These are phyloP conservation scores for Allium fistulosum DNA, from an alignment of 106 monocot genomes.

Conservation along the genomic window DNA sequence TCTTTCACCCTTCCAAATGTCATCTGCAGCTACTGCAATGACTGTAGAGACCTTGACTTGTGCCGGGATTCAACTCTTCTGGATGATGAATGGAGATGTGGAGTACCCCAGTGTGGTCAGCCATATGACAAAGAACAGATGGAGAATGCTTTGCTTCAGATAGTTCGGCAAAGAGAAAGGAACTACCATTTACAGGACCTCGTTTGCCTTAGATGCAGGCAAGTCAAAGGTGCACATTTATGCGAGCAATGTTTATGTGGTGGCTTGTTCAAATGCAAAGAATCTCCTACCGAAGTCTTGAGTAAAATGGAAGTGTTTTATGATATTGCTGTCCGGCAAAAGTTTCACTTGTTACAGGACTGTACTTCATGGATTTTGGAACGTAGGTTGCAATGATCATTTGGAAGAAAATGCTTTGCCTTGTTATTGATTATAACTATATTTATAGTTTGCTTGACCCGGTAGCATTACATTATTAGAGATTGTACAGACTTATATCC, in stretches of 20 bases:
- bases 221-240: constrained; percentile 72
- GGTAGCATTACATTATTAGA: too few relatives aligned
- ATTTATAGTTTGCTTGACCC: too few relatives aligned
- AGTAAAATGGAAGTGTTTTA: constrained; percentile 65
- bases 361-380: constrained; percentile 70
- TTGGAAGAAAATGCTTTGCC: background rate
- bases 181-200: constrained; percentile 93
- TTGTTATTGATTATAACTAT: too few relatives aligned
- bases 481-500: too few relatives aligned
- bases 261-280: constrained; percentile 68
- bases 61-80: constrained; percentile 44
- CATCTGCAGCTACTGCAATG: constrained; percentile 98
- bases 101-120: constrained; percentile 54
- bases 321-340: constrained; percentile 46
- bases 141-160: constrained; percentile 81
- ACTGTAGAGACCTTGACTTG: constrained; percentile 87
- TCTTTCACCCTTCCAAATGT: constrained; percentile 86
- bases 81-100: constrained; percentile 75
- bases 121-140: constrained; percentile 77
- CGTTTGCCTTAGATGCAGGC: constrained; percentile 67
- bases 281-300: constrained; percentile 37
- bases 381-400: constrained; percentile 5
- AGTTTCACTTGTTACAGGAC: constrained; percentile 58
- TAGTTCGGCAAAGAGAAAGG: constrained; percentile 80
- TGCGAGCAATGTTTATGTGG: constrained; percentile 79